Base-by-base conservation (phyloP, 2,329 filamentous ascomycete species). In the Pleurostoma richardsiae region DNA sequence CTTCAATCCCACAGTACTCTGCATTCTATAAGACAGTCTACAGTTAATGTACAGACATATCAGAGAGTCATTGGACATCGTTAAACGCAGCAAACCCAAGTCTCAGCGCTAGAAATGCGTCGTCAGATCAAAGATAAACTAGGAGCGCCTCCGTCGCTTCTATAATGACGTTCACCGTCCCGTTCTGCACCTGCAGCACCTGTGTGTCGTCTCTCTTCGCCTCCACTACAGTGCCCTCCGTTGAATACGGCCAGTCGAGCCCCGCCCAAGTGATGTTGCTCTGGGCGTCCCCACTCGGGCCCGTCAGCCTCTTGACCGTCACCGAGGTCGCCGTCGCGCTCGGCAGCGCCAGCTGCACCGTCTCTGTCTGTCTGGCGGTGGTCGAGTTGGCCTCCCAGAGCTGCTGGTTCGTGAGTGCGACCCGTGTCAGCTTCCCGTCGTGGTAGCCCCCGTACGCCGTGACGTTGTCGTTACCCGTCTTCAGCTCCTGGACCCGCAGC, bases 381-480 rank as follows among this genome's bases (percentile, higher is more conserved):
- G 26, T 28, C 30, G 27, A 4, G 6, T 6, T 10, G 6, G 33
- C n/a, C 26, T 26, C 29, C 42, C 42, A 44, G 11, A 38, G 30
- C 26, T 38, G 10, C 26, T 44, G 42, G 30, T 44, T 44, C 42
- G 33, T 36, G 29, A 44, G 10, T 10, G 27, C 42, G 30, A 44
- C 29, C 30, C 27, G 33, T 29, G 29, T 26, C 30, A 44, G 33
- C 42, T 6, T 36, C 26, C 42, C 42, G 42, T 8, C 11, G 30
- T n/a, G 10, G 27, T 44, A 44, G 30, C 42, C 42, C n/a, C 30
- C 42, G 27, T 44, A 44, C 7, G 42, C 42, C 26, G 42, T 31
- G 30, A 38, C 27, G 29, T 44, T 4, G 4, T 33, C 29, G 19
- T 44, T 44, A 8, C 33, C 29, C 3, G 30, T 27, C n/a, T 10